A percentile compares a stretch with the other conserved stretches of the same genome.
Conservation (phyloP, 176 grass and related monocot genomes). For the maize (Zea mays) region Zm-B73-REFERENCE-NAM-5.0 NC_050103.1:13599001-13599500, state of each 20-base stretch:
- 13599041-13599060: slow-evolving; percentile 50
- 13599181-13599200: slow-evolving; percentile 23
- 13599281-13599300: background rate
- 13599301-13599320: background rate
- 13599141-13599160: background rate
- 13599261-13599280: background rate
- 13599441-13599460: background rate
- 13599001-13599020: slow-evolving; percentile 75
- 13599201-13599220: background rate
- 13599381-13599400: rapidly evolving
- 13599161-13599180: background rate
- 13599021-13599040: slow-evolving; percentile 70
- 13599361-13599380: rapidly evolving
- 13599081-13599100: slow-evolving; percentile 31
- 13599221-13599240: background rate
- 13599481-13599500: background rate
- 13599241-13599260: background rate
- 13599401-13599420: slow-evolving; percentile 32
- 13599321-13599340: background rate
- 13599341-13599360: slow-evolving; percentile 5
- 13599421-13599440: background rate
- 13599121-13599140: slow-evolving; percentile 46
- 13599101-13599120: slow-evolving; percentile 18
- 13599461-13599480: background rate
- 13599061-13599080: slow-evolving; percentile 41